A percentile compares a stretch with the other conserved stretches of the same genome.
These are phyloP conservation scores for Aspergillus carlsbadensis DNA, from an alignment of 495 filamentous ascomycete genomes.

Conservation along the genomic window DNA sequence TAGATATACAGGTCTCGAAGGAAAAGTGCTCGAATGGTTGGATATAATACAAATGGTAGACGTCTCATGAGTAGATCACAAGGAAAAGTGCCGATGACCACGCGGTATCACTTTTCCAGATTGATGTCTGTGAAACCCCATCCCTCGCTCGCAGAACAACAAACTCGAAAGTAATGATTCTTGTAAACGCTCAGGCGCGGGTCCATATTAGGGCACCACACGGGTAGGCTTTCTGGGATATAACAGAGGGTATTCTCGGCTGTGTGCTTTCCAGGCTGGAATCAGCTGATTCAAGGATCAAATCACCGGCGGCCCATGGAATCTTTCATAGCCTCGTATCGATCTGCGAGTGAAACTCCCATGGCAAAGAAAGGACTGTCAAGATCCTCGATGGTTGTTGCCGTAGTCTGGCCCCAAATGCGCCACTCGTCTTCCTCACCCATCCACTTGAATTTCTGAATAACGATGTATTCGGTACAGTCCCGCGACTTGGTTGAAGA, in stretches of 20 bases:
- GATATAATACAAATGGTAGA: conserved; percentile 22
- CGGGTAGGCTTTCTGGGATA: too few relatives aligned
- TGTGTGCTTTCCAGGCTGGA: too few relatives aligned
- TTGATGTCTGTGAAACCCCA: too few relatives aligned
- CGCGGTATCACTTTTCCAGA: too few relatives aligned
- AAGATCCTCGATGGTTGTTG: conserved; percentile 55
- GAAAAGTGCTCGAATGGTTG: not conserved
- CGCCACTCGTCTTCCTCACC: conserved; percentile 66
- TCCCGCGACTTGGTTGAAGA: conserved; percentile 54
- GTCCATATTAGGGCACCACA: too few relatives aligned
- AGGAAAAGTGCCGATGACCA: too few relatives aligned
- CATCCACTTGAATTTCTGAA: conserved; percentile 60
- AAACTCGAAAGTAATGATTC: not conserved
- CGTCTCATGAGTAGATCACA: not conserved
- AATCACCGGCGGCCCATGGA: conserved; percentile 7
- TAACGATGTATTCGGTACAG: conserved; percentile 73
- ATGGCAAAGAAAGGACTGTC: conserved; percentile 33
- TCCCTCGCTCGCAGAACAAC: not conserved
- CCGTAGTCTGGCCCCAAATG: conserved; percentile 68
- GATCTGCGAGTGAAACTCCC: conserved; percentile 31
- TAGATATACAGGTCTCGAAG: conserved; percentile 21
- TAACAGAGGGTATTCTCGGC: too few relatives aligned
- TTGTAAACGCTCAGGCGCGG: not conserved
- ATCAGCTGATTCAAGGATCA: too few relatives aligned
- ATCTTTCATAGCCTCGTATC: conserved; percentile 35